phyloP scores from a whole-genome alignment of 345 rosid species.

The Ailanthus altissimus region DNA sequence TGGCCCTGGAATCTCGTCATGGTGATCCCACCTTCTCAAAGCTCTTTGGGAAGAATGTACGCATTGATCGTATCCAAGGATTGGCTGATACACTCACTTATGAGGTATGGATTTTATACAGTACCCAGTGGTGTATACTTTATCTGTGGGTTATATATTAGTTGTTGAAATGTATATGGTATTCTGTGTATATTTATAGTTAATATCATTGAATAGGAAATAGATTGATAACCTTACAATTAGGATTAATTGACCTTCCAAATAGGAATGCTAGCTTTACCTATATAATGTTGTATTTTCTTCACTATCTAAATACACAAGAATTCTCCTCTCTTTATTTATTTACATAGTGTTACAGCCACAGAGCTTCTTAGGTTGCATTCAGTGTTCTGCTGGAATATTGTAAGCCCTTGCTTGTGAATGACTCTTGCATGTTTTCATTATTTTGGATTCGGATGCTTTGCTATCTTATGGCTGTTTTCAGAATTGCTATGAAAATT shows the following conservation, averaged over 20 bases:
- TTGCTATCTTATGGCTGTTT: not conserved
- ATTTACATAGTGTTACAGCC: conserved; percentile 1
- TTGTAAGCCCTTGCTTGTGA: not conserved
- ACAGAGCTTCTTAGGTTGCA: not conserved
- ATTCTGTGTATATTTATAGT: too few relatives aligned
- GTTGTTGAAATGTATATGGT: too few relatives aligned
- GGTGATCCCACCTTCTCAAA: conserved; percentile 97
- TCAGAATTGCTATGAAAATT: not conserved
- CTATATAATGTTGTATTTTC: too few relatives aligned
- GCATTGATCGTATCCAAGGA: conserved; percentile 91
- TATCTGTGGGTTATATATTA: conserved; percentile 5
- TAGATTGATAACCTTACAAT: too few relatives aligned
- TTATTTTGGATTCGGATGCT: not conserved
- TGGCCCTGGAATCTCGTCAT: conserved; percentile 92
- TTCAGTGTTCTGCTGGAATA: not conserved
- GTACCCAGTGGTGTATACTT: not conserved
- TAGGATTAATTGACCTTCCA: too few relatives aligned
- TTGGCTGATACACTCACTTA: conserved; percentile 92
- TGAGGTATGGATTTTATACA: conserved; percentile 53
- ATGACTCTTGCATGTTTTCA: not conserved
- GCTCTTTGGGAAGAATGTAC: conserved; percentile 84
- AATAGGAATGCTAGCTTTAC: too few relatives aligned
- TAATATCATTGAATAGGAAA: too few relatives aligned
- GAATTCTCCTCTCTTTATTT: too few relatives aligned
- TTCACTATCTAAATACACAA: too few relatives aligned